phyloP scores from a whole-genome alignment of 768 basidiomycete genomes.

The Lactarius psammicola region DNA sequence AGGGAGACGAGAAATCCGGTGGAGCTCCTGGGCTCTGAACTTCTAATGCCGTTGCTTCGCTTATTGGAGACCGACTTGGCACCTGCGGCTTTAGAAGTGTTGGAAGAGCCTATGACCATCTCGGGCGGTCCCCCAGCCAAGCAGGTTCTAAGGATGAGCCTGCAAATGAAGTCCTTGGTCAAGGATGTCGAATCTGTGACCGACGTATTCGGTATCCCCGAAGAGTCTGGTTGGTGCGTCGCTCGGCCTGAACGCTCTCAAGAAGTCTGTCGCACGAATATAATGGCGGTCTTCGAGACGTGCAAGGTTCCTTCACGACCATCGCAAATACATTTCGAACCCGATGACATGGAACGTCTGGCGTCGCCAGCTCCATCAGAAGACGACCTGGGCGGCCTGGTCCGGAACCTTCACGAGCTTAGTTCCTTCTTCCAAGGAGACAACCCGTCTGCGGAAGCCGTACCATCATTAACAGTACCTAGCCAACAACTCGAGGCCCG shows the following conservation, averaged over 20 bases:
- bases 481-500: constrained; percentile 69
- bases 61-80: constrained; percentile 87
- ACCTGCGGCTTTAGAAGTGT: constrained; percentile 83
- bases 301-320: constrained; percentile 69
- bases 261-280: constrained; percentile 67
- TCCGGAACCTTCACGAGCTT: constrained; percentile 74
- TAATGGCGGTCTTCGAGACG: constrained; percentile 83
- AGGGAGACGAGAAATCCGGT: constrained; percentile 74
- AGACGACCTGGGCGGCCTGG: constrained; percentile 74
- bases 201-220: constrained; percentile 78
- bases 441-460: constrained; percentile 1
- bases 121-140: constrained; percentile 74
- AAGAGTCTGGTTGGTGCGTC: constrained; percentile 85
- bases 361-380: constrained; percentile 35
- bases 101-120: constrained; percentile 86
- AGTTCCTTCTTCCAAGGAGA: constrained; percentile 69
- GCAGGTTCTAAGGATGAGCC: constrained; percentile 90
- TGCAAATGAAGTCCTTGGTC: constrained; percentile 55
- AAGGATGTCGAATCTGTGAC: constrained; percentile 54
- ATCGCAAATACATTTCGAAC: constrained; percentile 71
- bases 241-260: constrained; percentile 62
- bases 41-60: constrained; percentile 87
- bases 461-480: constrained; percentile 41
- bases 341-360: constrained; percentile 48
- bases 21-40: constrained; percentile 74